phyloP scores from a whole-genome alignment of 495 filamentous ascomycete species.

The Lasiosphaeria ovina region DNA sequence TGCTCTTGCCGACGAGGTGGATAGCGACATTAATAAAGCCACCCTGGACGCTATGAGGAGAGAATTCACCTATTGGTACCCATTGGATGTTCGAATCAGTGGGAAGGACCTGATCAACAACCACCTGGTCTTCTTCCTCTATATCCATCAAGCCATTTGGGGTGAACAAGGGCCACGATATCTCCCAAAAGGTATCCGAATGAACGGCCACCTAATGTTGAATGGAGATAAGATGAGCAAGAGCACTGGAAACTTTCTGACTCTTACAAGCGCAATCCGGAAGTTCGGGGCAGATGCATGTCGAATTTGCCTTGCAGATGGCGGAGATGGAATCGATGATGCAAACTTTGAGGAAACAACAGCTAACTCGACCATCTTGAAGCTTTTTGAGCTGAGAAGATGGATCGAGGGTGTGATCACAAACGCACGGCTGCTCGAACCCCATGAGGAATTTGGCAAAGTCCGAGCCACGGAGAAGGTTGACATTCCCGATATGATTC shows the following conservation, averaged over 20 bases:
- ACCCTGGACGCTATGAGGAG: slow-evolving; percentile 70
- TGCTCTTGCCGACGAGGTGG: slow-evolving; percentile 51
- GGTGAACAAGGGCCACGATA: too few species aligned
- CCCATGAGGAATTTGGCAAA: slow-evolving; percentile 55
- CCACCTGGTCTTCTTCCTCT: slow-evolving; percentile 90
- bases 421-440: slow-evolving; percentile 59
- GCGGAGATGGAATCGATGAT: slow-evolving; percentile 85
- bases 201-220: slow-evolving; percentile 84
- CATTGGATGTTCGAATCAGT: slow-evolving; percentile 73
- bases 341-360: slow-evolving; percentile 92
- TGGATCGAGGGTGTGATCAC: slow-evolving; percentile 76
- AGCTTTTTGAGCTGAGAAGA: slow-evolving; percentile 74
- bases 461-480: slow-evolving; percentile 6
- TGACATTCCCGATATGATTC: slow-evolving; percentile 7
- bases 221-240: slow-evolving; percentile 96
- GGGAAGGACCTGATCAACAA: slow-evolving; percentile 81
- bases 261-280: slow-evolving; percentile 69
- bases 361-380: slow-evolving; percentile 78
- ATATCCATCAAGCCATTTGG: slow-evolving; percentile 83
- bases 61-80: slow-evolving; percentile 93
- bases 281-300: slow-evolving; percentile 66
- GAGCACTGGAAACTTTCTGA: slow-evolving; percentile 87
- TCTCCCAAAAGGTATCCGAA: slow-evolving; percentile 70
- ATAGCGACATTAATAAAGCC: slow-evolving; percentile 65
- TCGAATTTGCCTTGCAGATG: slow-evolving; percentile 77